phyloP scores from a whole-genome alignment of 768 basidiomycete genomes.

The Termitomyces sp. region DNA sequence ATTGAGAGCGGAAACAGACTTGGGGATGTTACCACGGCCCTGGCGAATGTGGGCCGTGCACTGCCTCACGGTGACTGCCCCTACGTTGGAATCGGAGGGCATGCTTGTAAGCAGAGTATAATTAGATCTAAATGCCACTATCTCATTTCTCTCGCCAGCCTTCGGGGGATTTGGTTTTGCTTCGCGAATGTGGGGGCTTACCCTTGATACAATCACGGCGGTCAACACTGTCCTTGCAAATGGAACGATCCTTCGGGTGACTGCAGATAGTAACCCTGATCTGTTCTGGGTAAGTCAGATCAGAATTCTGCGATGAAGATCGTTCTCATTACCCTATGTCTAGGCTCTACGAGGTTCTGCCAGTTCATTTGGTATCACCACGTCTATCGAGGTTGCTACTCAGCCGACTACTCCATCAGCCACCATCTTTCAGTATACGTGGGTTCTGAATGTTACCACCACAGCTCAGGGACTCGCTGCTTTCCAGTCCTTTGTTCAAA shows the following conservation, averaged over 20 bases:
- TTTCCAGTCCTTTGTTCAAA: slow-evolving; percentile 31
- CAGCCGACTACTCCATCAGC: slow-evolving; percentile 13
- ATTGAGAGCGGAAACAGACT: slow-evolving; percentile 42
- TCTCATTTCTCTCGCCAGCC: slow-evolving; percentile 14
- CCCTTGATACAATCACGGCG: slow-evolving; percentile 41
- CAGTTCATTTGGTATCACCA: slow-evolving; percentile 17
- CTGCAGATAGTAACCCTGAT: slow-evolving; percentile 34
- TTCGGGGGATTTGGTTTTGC: slow-evolving; percentile 49
- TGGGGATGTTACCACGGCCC: slow-evolving; percentile 38
- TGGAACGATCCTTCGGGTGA: slow-evolving; percentile 38
- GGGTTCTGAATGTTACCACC: slow-evolving; percentile 27
- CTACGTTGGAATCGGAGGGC: slow-evolving; percentile 49
- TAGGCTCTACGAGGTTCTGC: slow-evolving; percentile 10
- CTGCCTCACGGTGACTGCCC: slow-evolving; percentile 53
- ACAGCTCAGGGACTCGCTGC: slow-evolving; percentile 28
- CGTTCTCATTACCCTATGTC: slow-evolving; percentile 7
- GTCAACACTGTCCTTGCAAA: slow-evolving; percentile 44
- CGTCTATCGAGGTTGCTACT: slow-evolving; percentile 13
- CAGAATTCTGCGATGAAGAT: no score
- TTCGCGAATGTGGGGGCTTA: slow-evolving; percentile 46
- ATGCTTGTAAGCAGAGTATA: slow-evolving; percentile 31
- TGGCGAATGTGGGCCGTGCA: slow-evolving; percentile 38
- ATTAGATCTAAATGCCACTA: background rate
- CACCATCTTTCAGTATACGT: slow-evolving; percentile 26
- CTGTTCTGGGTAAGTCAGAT: slow-evolving; percentile 29